phyloP scores from a whole-genome alignment of 2,329 filamentous ascomycete species.

The Neonectria neomacrospora region DNA sequence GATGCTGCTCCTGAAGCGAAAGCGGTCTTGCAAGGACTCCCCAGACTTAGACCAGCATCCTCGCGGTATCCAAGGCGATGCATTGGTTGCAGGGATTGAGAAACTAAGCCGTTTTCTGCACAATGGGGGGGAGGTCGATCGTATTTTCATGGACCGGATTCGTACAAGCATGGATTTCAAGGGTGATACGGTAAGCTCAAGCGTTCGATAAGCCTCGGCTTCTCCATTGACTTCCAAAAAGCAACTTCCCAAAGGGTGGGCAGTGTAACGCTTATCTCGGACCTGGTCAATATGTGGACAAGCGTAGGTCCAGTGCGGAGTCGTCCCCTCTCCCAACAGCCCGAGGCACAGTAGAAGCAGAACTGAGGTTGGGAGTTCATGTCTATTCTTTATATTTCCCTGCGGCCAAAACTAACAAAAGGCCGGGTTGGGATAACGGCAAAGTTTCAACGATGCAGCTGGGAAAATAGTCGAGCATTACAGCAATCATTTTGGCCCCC shows the following conservation, averaged over 20 bases:
- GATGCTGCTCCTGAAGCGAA: background rate
- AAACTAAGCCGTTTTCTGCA: background rate
- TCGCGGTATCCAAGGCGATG: background rate
- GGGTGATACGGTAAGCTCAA: too few relatives aligned
- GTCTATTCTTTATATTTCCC: background rate
- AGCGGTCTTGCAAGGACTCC: background rate
- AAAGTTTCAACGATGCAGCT: background rate
- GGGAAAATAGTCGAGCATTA: background rate
- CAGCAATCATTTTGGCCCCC: background rate
- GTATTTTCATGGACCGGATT: background rate
- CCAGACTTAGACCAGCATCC: background rate
- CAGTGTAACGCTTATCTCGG: background rate
- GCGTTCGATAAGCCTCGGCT: background rate
- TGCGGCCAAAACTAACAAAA: background rate
- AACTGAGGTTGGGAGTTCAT: background rate
- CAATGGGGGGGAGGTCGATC: background rate
- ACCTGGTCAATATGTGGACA: background rate
- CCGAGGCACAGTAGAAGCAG: background rate
- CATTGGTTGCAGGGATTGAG: background rate
- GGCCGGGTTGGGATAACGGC: background rate
- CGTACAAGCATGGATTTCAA: too few relatives aligned
- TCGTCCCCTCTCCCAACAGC: background rate
- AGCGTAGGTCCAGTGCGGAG: background rate
- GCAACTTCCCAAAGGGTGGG: background rate
- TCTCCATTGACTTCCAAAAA: background rate